Evolutionary conservation across 2,329 filamentous ascomycete species (phyloP), one percentile per base, ranked within the genome.

Genomic region (Aspergillus ochraceoroseus): DNA sequence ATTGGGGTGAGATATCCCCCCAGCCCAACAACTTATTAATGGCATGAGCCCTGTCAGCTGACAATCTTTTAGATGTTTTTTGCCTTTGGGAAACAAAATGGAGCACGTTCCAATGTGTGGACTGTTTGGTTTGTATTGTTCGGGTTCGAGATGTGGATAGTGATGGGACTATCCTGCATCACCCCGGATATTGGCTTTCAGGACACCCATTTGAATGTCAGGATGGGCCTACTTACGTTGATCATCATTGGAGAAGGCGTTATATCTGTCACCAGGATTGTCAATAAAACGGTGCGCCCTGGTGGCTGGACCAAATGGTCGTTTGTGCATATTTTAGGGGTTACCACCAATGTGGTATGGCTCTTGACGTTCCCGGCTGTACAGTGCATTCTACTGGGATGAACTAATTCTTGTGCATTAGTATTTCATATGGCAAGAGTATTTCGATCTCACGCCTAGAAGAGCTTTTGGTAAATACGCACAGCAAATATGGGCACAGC

Each of bases 161-260:
- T 74, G 3, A 68, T 83, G 22, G 60, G 59, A 3, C 62, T 80
- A 3, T 80, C 79, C 7, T 73, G 70, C 33, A 60, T 68, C 15
- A 81, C 71, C 57, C 67, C 72, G 3, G 72, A 76, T 34, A 67
- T 83, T 29, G 77, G 75, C 38, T 80, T 83, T 54, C 73, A 77
- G 44, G 68, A 74, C 41, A 83, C 77, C 0, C 77, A 82, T 55
- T 58, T 83, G 39, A 78, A 79, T 53, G 76, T 80, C 52, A 72
- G 81, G 7, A 75, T 83, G 71, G 75, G 73, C 8, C 66, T 82
- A 2, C 65, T 83, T 40, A 83, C 79, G 0, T 67, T 83, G 32
- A 81, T 83, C 45, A 78, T 84, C 41, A 73, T 83, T 43, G 80
- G 80, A 9, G 80, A 83, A 53, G 79, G 79, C 35, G 75, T 80